Evolutionary conservation across 2,329 filamentous ascomycete genomes (phyloP).

Genomic region (Trichothecium roseum): DNA sequence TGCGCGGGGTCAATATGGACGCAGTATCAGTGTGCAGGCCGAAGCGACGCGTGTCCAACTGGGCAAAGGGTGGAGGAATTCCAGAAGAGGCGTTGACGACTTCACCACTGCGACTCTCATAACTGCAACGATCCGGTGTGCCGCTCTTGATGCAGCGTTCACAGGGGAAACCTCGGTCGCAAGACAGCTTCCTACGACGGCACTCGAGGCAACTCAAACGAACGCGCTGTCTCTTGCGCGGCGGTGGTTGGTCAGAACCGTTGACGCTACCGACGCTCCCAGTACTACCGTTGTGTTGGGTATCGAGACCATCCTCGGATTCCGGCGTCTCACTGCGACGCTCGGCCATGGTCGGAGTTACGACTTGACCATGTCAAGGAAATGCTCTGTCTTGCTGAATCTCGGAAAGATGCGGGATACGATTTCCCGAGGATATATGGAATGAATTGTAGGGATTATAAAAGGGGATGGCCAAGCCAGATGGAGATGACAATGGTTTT

Average conservation of each 20-base stretch:
- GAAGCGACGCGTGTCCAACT: constrained; percentile 28
- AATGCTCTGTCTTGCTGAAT: background rate
- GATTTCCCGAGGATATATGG: too few species aligned
- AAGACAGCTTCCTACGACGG: constrained; percentile 49
- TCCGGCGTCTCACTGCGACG: constrained; percentile 27
- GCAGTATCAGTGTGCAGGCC: constrained; percentile 8
- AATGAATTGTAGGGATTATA: too few species aligned
- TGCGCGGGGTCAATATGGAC: constrained; percentile 19
- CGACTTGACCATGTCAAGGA: background rate
- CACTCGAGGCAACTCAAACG: constrained; percentile 51
- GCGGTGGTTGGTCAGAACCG: constrained; percentile 22
- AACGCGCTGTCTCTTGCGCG: constrained; percentile 49
- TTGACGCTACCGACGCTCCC: constrained; percentile 12
- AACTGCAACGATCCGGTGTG: constrained; percentile 48
- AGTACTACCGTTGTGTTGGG: constrained; percentile 6
- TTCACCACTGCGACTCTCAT: constrained; percentile 44
- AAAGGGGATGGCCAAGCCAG: too few species aligned
- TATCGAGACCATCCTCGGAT: constrained; percentile 17
- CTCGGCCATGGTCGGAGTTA: constrained; percentile 3
- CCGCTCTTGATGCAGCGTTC: constrained; percentile 53
- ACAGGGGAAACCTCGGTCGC: constrained; percentile 50
- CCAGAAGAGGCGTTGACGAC: constrained; percentile 37
- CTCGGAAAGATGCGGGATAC: too few species aligned
- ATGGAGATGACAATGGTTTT: constrained; percentile 10
- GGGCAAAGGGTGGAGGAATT: constrained; percentile 29